phyloP scores from a whole-genome alignment of 2,329 filamentous ascomycete species.

The Stagonosporopsis rhizophila region DNA sequence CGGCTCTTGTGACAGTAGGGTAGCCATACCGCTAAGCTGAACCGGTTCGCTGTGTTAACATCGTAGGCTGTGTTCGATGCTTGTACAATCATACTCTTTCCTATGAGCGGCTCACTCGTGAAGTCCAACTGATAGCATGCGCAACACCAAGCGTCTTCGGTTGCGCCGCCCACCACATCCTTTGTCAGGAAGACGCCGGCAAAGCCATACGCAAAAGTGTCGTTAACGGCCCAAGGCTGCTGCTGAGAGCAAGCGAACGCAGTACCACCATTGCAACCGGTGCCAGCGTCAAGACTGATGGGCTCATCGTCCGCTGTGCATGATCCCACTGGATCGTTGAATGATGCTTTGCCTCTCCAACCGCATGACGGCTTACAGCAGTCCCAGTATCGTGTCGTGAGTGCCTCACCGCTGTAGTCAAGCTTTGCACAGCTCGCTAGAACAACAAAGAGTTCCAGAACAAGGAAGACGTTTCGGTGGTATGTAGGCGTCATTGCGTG shows the following conservation, averaged over 20 bases:
- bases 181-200: constrained; percentile 64
- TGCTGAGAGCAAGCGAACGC: constrained; percentile 67
- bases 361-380: constrained; percentile 75
- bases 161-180: constrained; percentile 49
- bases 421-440: constrained; percentile 33
- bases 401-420: constrained; percentile 40
- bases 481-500: constrained; percentile 45
- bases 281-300: constrained; percentile 55
- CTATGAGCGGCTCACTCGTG: constrained; percentile 61
- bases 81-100: constrained; percentile 70
- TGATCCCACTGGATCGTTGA: constrained; percentile 60
- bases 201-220: constrained; percentile 68
- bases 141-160: constrained; percentile 70
- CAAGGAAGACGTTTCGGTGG: constrained; percentile 20
- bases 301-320: constrained; percentile 64
- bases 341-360: constrained; percentile 64
- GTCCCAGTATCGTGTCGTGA: constrained; percentile 57
- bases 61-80: constrained; percentile 66
- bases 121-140: constrained; percentile 69
- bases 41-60: constrained; percentile 41
- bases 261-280: constrained; percentile 63
- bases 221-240: constrained; percentile 67
- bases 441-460: constrained; percentile 26
- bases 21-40: constrained; percentile 45
- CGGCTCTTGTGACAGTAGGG: not conserved